A percentile compares a stretch with the other conserved stretches of the same genome.
Conservation (phyloP, 1,139 yeast species). For the Lipomyces yarrowii region DNA sequence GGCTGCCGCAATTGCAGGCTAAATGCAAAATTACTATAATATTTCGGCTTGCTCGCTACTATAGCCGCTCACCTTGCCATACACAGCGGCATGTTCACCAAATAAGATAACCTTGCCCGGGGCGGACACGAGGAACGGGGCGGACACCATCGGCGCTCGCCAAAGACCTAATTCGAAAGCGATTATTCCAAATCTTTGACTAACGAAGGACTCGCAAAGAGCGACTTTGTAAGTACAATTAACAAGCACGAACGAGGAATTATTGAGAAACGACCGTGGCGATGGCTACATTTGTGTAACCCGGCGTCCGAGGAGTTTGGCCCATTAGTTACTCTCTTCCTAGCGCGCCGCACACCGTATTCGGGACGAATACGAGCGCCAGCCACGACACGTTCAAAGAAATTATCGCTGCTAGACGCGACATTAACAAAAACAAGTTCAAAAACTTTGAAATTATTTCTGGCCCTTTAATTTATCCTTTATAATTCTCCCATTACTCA, state of each 20-base stretch:
- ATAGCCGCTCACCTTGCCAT: slow-evolving; percentile 58
- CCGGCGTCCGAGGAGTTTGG: too few species aligned
- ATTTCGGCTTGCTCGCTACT: neutral
- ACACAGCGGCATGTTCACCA: slow-evolving; percentile 97
- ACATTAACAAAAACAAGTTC: too few species aligned
- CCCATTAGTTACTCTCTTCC: too few species aligned
- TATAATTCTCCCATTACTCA: too few species aligned
- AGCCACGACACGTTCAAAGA: too few species aligned
- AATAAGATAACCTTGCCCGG: slow-evolving; percentile 96
- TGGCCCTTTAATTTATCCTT: too few species aligned
- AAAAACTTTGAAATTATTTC: too few species aligned
- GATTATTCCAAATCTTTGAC: neutral
- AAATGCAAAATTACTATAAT: neutral
- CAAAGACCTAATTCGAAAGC: neutral
- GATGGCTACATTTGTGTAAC: too few species aligned
- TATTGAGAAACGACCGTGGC: too few species aligned
- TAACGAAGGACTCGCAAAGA: neutral
- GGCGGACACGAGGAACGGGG: slow-evolving; percentile 78
- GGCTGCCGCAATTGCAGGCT: slow-evolving; percentile 91
- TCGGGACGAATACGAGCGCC: too few species aligned
- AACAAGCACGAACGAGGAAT: neutral
- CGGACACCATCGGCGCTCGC: slow-evolving; percentile 11
- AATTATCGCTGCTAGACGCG: too few species aligned
- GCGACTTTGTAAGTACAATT: neutral
- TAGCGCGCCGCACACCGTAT: too few species aligned